Evolutionary conservation across 768 basidiomycete genomes (phyloP), one percentile per base, ranked within the genome.

Genomic region (Lactarius deliciosus): DNA sequence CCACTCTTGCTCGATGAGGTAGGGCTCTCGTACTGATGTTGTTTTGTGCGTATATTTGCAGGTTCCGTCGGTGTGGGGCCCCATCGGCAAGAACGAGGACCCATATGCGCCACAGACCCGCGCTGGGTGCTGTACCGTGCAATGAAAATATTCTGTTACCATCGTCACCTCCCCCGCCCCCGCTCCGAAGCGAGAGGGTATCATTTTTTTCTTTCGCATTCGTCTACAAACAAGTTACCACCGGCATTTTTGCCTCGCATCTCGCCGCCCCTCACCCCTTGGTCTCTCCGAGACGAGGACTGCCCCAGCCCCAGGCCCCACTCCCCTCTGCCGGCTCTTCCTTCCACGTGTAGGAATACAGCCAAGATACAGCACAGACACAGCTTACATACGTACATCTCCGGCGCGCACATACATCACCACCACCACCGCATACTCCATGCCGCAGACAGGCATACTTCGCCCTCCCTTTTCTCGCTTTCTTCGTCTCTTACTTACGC

Each of bases 41-140:
- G 13, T n/a, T 10, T 40, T 54, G 50, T 25, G 50, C 22, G 22
- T 65, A 43, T 60, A 4, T 65, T 38, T 71, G 30, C 73, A 95
- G 91, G 90, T 96, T 57, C 95, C 96, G 28, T 94, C 92, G 22
- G 93, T 99, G 1, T 99, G 97, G 97, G 97, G 97, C 11, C 89
- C 92, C 28, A 88, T 96, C n/a, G 87, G 86, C 70, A 92, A 91
- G 74, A 86, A 87, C 50, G 93, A 96, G 66, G 96, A 99, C 75
- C 96, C 96, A 56, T 98, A 94, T 74, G 90, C 89, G 32, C 91
- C 89, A 62, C 86, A 68, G 54, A 50, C 53, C 7, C 59, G 62
- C 13, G 63, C 58, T 25, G 61, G 61, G 15, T 70, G 69, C 25
- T 70, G 69, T 64, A 16, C 22, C 18, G 22, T 70, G 32, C 69